Conservation (phyloP, 768 basidiomycete species). For the Termitomyces sp. region DNA sequence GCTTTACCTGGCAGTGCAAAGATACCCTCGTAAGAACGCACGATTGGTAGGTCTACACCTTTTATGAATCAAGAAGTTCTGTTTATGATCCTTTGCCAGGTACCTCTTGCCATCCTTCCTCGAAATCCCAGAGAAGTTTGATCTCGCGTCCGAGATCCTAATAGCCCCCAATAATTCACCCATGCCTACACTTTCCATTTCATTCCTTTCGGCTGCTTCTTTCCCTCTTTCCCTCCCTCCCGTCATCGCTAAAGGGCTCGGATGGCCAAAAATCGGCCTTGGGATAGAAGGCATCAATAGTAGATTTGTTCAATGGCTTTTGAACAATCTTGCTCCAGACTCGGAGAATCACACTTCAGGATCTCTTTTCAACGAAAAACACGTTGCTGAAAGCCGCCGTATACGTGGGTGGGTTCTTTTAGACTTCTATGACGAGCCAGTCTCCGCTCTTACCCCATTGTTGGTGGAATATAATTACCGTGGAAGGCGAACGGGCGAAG, state of each 20-base stretch:
- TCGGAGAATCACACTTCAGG: constrained; percentile 2
- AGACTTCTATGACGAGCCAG: constrained; percentile 71
- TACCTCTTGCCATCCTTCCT: constrained; percentile 80
- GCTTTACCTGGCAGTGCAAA: constrained; percentile 79
- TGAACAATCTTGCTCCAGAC: constrained; percentile 45
- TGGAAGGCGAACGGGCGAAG: constrained; percentile 31
- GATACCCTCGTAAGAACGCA: constrained; percentile 71
- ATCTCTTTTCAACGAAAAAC: constrained; percentile 18
- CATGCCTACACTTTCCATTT: constrained; percentile 60
- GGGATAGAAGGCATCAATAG: constrained; percentile 88
- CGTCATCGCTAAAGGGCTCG: constrained; percentile 76
- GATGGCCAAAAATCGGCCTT: constrained; percentile 72
- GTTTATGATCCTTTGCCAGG: constrained; percentile 39
- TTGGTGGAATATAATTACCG: constrained; percentile 79
- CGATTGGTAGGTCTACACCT: constrained; percentile 64
- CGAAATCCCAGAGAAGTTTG: constrained; percentile 79
- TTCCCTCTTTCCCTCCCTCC: constrained; percentile 82
- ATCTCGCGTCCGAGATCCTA: constrained; percentile 7
- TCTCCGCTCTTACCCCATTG: constrained; percentile 55
- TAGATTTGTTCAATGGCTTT: constrained; percentile 69
- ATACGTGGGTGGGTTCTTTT: constrained; percentile 76
- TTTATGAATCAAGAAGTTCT: background rate
- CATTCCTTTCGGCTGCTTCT: constrained; percentile 79
- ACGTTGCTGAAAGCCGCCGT: constrained; percentile 32
- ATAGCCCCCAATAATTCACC: constrained; percentile 36